These are phyloP conservation scores for Candida pseudoglaebosa DNA, from an alignment of 805 yeast species.

Conservation along the genomic window DNA sequence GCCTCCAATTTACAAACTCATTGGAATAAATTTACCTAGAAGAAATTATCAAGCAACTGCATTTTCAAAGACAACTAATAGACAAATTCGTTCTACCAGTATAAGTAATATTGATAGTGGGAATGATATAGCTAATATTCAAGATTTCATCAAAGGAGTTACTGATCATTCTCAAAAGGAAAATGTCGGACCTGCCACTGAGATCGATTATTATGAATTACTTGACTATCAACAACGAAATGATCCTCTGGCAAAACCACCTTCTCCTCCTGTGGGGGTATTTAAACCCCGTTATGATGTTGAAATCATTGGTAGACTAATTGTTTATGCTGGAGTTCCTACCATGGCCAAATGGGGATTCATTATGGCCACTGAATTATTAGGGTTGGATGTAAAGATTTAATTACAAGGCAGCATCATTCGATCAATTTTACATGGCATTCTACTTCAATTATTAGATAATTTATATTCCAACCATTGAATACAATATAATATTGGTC, in stretches of 20 bases:
- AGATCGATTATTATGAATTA: constrained; percentile 40
- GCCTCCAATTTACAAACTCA: constrained; percentile 52
- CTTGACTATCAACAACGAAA: constrained; percentile 24
- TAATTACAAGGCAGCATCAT: too few relatives aligned
- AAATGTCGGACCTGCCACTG: constrained; percentile 34
- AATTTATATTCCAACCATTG: too few relatives aligned
- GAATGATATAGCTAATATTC: constrained; percentile 21
- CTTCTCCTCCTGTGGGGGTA: constrained; percentile 31
- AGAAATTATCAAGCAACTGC: constrained; percentile 37
- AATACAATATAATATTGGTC: too few relatives aligned
- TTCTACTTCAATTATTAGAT: too few relatives aligned
- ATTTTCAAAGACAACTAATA: constrained; percentile 24
- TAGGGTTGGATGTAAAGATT: constrained; percentile 9
- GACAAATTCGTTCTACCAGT: constrained; percentile 36
- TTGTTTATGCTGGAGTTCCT: constrained; percentile 82
- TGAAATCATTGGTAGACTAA: constrained; percentile 70
- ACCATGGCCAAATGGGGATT: constrained; percentile 47
- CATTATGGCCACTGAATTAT: constrained; percentile 18
- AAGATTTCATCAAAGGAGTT: constrained; percentile 22
- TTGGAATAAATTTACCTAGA: constrained; percentile 38
- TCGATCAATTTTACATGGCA: too few relatives aligned
- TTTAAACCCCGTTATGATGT: constrained; percentile 64
- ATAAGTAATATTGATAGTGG: constrained; percentile 32
- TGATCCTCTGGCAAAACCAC: constrained; percentile 12
- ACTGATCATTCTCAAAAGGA: constrained; percentile 22